These are phyloP conservation scores for Penicillium pulvis DNA, from an alignment of 495 filamentous ascomycete species.

Conservation along the genomic window DNA sequence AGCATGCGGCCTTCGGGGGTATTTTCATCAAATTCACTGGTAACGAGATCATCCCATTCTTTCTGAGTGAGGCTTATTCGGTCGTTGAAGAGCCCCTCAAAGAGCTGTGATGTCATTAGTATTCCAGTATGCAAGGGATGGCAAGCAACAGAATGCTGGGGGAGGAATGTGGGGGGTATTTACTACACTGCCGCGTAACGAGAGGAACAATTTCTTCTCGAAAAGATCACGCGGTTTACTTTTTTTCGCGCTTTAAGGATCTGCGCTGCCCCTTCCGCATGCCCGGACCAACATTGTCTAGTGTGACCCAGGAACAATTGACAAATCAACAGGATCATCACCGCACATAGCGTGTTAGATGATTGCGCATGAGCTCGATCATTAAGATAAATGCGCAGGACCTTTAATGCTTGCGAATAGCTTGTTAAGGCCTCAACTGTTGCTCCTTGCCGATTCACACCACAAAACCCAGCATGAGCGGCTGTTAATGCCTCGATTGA, in stretches of 20 bases:
- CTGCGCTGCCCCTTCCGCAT: conserved; percentile 43
- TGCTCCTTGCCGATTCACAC: conserved; percentile 5
- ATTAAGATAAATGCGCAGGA: conserved; percentile 39
- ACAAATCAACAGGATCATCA: conserved; percentile 45
- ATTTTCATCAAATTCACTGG: conserved; percentile 27
- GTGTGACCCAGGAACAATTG: conserved; percentile 32
- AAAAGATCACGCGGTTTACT: conserved; percentile 38
- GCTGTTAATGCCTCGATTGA: conserved; percentile 39
- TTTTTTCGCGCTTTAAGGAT: conserved; percentile 42
- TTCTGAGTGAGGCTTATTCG: conserved; percentile 34
- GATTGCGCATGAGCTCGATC: conserved; percentile 37
- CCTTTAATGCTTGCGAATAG: conserved; percentile 39
- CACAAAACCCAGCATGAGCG: conserved; percentile 34
- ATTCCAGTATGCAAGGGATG: background rate
- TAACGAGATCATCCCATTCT: conserved; percentile 42
- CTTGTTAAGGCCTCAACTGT: conserved; percentile 33
- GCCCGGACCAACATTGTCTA: conserved; percentile 28
- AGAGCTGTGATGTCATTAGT: conserved; percentile 28
- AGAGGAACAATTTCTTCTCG: conserved; percentile 39
- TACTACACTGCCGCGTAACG: conserved; percentile 45
- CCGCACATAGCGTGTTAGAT: conserved; percentile 46
- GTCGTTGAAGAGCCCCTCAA: conserved; percentile 44
- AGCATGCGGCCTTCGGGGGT: conserved; percentile 37
- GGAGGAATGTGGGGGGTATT: conserved; percentile 1
- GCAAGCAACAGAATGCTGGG: background rate